These are phyloP conservation scores for Candida awuae DNA, from an alignment of 805 yeast species.

Conservation along the genomic window DNA sequence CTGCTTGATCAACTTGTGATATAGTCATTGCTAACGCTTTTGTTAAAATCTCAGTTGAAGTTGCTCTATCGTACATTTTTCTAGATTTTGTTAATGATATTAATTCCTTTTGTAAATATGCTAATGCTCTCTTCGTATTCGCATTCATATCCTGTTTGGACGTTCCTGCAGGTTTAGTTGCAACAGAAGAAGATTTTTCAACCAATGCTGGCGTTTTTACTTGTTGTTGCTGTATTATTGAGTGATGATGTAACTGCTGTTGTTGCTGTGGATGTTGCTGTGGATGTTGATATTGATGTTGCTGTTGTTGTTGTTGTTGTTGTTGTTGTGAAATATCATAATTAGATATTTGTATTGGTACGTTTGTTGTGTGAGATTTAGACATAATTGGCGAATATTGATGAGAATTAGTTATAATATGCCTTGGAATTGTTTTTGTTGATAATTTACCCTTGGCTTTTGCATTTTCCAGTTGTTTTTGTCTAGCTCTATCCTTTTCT, in stretches of 20 bases:
- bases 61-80: conserved; percentile 67
- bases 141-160: conserved; percentile 5
- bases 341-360: conserved; percentile 1
- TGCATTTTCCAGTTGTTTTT: conserved; percentile 57
- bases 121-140: conserved; percentile 62
- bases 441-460: conserved; percentile 18
- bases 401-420: conserved; percentile 1
- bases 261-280: conserved; percentile 12
- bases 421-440: background rate
- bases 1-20: conserved; percentile 82
- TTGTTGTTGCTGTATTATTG: conserved; percentile 9
- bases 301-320: conserved; percentile 1
- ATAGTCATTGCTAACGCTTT: conserved; percentile 91
- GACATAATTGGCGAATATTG: background rate
- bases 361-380: conserved; percentile 1
- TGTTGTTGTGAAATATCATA: background rate
- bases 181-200: conserved; percentile 5
- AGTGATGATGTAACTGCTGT: no score
- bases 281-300: background rate
- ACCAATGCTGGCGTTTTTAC: no score
- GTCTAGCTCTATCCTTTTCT: conserved; percentile 66
- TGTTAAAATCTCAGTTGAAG: conserved; percentile 77
- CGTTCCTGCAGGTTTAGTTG: conserved; percentile 2
- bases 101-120: conserved; percentile 79
- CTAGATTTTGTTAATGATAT: conserved; percentile 72